A percentile compares a stretch with the other conserved stretches of the same genome.
phyloP scores from a whole-genome alignment of 139 green algal genomes.

The Picochlorum sp. region DNA sequence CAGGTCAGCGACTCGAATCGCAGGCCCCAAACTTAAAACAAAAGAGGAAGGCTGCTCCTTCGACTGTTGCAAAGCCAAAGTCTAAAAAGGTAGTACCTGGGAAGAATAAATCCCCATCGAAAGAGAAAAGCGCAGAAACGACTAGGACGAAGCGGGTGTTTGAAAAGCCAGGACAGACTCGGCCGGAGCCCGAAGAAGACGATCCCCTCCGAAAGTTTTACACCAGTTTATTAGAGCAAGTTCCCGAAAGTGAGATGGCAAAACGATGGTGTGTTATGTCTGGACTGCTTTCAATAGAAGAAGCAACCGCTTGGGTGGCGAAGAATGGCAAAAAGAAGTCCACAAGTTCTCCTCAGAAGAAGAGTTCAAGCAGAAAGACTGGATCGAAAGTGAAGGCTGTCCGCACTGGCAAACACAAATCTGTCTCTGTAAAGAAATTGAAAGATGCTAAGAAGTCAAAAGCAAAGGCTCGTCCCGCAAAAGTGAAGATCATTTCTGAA shows the following conservation, averaged over 20 bases:
- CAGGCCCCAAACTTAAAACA: too few species aligned
- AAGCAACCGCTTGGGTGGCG: conserved; percentile 34
- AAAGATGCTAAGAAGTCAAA: too few species aligned
- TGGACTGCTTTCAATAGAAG: conserved; percentile 47
- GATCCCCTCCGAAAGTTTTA: conserved; percentile 73
- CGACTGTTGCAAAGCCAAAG: background rate
- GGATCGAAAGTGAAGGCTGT: conserved; percentile 3
- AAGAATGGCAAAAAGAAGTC: conserved; percentile 8
- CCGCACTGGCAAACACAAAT: background rate
- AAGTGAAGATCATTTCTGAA: background rate
- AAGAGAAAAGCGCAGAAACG: background rate
- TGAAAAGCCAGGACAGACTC: conserved; percentile 67
- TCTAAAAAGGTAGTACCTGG: background rate
- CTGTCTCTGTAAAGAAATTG: background rate
- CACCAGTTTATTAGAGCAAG: conserved; percentile 53
- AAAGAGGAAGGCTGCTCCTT: background rate
- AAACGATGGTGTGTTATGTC: conserved; percentile 45
- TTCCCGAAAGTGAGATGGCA: conserved; percentile 61
- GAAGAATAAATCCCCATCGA: background rate
- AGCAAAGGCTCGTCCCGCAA: background rate
- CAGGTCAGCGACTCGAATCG: too few species aligned
- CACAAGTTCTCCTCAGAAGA: background rate
- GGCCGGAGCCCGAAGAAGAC: conserved; percentile 50
- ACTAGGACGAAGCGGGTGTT: conserved; percentile 35
- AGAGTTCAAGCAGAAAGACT: background rate